Evolutionary conservation across 116 monocot species (phyloP).

Genomic region (Zostera marina): DNA sequence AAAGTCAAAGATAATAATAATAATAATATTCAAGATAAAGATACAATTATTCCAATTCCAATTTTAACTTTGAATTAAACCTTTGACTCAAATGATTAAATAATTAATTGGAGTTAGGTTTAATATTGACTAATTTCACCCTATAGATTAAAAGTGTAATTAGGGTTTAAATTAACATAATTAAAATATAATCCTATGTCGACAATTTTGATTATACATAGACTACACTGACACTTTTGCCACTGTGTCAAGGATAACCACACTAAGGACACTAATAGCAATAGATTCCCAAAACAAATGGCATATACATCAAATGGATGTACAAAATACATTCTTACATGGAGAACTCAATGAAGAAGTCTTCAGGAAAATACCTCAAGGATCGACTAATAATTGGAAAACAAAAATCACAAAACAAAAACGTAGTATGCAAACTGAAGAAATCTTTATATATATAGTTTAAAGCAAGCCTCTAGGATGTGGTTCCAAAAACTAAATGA

Average conservation of each 20-base stretch:
- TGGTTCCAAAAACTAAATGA: neutral
- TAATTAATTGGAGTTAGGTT: no score
- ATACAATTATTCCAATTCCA: no score
- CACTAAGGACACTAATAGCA: neutral
- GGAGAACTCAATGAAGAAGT: neutral
- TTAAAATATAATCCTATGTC: no score
- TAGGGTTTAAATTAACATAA: neutral
- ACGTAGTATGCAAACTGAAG: neutral
- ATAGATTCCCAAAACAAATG: no score
- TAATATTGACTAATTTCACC: no score
- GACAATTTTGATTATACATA: no score
- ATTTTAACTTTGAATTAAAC: no score
- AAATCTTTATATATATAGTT: conserved; percentile 1
- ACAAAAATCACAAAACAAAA: neutral
- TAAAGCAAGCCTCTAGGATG: neutral
- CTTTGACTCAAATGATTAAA: no score
- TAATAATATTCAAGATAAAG: no score
- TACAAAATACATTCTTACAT: neutral
- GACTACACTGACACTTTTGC: conserved; percentile 4
- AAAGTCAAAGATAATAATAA: no score
- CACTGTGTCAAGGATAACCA: neutral
- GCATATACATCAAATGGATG: neutral
- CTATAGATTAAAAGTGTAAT: no score
- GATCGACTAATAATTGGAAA: neutral
- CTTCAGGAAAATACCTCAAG: neutral